phyloP scores from a whole-genome alignment of 2,329 filamentous ascomycete species.

The Intubia oerlemansii region DNA sequence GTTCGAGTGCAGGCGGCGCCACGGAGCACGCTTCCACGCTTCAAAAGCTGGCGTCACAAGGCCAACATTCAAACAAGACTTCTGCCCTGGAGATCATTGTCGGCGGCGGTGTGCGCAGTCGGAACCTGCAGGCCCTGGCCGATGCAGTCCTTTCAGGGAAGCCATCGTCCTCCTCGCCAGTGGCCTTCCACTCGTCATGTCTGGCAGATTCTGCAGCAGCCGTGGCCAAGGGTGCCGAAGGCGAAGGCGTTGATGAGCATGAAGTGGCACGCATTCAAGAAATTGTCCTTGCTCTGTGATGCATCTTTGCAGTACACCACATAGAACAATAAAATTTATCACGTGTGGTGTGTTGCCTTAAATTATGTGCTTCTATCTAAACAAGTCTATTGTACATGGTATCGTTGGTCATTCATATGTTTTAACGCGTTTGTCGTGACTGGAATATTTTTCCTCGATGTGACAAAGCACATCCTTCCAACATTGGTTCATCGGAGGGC shows the following conservation, averaged over 20 bases:
- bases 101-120: constrained; percentile 26
- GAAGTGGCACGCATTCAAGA: constrained; percentile 9
- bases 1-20: constrained; percentile 16
- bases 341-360: too few species aligned
- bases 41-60: constrained; percentile 14
- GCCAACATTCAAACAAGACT: too few species aligned
- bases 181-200: constrained; percentile 26
- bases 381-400: too few species aligned
- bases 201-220: constrained; percentile 9
- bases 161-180: neutral
- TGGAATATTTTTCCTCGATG: too few species aligned
- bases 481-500: too few species aligned
- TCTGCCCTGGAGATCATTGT: constrained; percentile 23
- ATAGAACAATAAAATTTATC: too few species aligned
- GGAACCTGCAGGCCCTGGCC: constrained; percentile 16
- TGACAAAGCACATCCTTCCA: too few species aligned
- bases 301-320: too few species aligned
- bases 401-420: too few species aligned
- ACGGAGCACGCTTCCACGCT: constrained; percentile 18
- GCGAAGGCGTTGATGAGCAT: constrained; percentile 9
- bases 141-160: constrained; percentile 8
- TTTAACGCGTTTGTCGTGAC: too few species aligned
- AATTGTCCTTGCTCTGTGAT: neutral
- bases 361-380: too few species aligned
- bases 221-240: constrained; percentile 2